Conservation (phyloP, 208 protist genomes). For the Crithidia sp. region DNA sequence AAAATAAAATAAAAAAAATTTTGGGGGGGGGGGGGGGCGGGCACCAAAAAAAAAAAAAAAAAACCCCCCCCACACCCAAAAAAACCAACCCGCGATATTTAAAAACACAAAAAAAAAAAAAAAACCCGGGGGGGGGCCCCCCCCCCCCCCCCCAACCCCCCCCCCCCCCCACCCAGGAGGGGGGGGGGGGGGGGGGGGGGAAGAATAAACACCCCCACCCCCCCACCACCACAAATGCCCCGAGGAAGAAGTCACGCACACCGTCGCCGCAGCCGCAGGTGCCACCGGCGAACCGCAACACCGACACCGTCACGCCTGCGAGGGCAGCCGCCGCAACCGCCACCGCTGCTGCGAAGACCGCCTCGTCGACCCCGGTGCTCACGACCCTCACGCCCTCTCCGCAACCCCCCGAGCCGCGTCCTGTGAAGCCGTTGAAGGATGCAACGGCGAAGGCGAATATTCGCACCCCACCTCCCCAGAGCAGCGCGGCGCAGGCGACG, state of each 20-base stretch:
- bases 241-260: neutral
- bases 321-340: neutral
- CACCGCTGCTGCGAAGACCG: neutral
- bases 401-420: neutral
- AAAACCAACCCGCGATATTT: no score
- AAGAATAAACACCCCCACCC: no score
- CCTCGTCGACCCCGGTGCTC: neutral
- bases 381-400: conserved; percentile 1
- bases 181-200: no score
- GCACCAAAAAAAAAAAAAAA: no score
- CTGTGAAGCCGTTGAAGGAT: neutral
- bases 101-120: no score
- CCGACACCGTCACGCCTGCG: neutral
- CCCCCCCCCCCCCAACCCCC: no score
- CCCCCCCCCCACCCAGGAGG: no score
- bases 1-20: no score
- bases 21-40: no score
- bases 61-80: no score
- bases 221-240: no score
- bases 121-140: no score
- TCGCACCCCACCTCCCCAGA: neutral
- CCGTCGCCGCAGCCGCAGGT: conserved; percentile 6
- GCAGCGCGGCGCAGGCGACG: neutral
- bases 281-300: neutral
- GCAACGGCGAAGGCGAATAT: neutral